These are phyloP conservation scores for Pyrrhoderma lamaoense DNA, from an alignment of 1,284 basidiomycete genomes.

Conservation along the genomic window DNA sequence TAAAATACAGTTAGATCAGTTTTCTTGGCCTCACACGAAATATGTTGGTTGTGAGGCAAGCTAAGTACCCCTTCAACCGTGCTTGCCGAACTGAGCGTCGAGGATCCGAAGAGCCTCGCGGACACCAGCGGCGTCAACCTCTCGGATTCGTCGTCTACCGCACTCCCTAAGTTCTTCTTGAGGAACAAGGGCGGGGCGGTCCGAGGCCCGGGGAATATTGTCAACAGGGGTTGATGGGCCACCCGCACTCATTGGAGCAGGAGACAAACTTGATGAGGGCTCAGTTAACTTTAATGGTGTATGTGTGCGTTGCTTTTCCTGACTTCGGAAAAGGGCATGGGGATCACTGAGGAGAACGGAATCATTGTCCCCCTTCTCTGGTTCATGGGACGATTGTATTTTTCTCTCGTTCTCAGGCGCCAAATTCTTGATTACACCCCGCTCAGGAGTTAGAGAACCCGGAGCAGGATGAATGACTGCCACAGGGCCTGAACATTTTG, in stretches of 20 bases:
- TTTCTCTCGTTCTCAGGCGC: slow-evolving; percentile 14
- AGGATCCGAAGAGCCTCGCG: slow-evolving; percentile 71
- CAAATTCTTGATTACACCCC: slow-evolving; percentile 29
- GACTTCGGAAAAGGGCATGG: slow-evolving; percentile 39
- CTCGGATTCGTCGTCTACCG: slow-evolving; percentile 53
- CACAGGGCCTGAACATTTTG: slow-evolving; percentile 68
- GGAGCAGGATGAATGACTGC: slow-evolving; percentile 58
- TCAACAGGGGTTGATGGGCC: not conserved
- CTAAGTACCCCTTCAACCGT: slow-evolving; percentile 19
- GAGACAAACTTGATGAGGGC: not conserved
- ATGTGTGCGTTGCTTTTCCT: slow-evolving; percentile 36
- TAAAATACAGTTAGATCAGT: no score
- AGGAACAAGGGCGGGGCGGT: slow-evolving; percentile 41
- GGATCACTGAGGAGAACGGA: slow-evolving; percentile 44
- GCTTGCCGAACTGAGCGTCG: slow-evolving; percentile 56
- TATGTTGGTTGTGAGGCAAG: no score
- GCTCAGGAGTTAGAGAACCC: slow-evolving; percentile 41
- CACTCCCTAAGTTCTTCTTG: slow-evolving; percentile 54
- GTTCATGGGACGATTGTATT: slow-evolving; percentile 9
- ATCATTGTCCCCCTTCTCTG: slow-evolving; percentile 17
- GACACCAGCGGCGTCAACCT: slow-evolving; percentile 73
- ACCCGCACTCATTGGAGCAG: not conserved
- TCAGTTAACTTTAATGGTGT: slow-evolving; percentile 4
- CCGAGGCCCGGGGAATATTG: slow-evolving; percentile 3
- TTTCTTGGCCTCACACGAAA: no score